These are phyloP conservation scores for Babesia caballi DNA, from an alignment of 169 alveolate genomes.

Conservation along the genomic window DNA sequence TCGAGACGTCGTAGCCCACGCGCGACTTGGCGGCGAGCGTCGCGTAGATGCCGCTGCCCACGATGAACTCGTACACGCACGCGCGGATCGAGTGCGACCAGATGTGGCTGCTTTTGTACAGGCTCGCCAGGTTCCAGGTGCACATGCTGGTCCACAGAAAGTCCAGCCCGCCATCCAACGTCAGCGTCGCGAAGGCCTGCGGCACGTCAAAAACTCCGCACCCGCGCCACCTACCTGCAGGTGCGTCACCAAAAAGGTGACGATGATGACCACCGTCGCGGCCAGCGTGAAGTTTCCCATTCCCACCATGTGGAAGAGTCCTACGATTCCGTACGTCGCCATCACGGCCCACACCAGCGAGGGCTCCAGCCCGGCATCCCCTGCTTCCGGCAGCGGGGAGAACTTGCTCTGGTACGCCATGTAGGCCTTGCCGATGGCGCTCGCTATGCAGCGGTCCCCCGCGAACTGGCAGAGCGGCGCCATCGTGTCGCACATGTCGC, in stretches of 20 bases:
- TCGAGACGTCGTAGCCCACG: constrained; percentile 59
- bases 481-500: constrained; percentile 26
- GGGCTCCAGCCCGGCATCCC: neutral
- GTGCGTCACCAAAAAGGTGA: constrained; percentile 62
- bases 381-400: constrained; percentile 1
- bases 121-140: constrained; percentile 45
- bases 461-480: constrained; percentile 68
- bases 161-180: constrained; percentile 47
- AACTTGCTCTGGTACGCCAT: constrained; percentile 27
- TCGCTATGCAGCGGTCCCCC: constrained; percentile 35
- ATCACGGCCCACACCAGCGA: constrained; percentile 34
- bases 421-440: constrained; percentile 42
- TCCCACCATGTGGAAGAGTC: constrained; percentile 63
- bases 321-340: constrained; percentile 44
- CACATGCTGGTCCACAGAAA: constrained; percentile 34
- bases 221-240: constrained; percentile 53
- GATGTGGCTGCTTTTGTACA: constrained; percentile 62
- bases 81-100: constrained; percentile 75
- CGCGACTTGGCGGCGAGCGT: constrained; percentile 70
- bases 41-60: constrained; percentile 75
- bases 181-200: constrained; percentile 24
- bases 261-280: constrained; percentile 63
- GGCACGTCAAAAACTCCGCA: neutral
- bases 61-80: constrained; percentile 69
- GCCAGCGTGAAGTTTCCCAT: constrained; percentile 70